These are phyloP conservation scores for Passalora sequoiae DNA, from an alignment of 2,329 filamentous ascomycete genomes.

Conservation along the genomic window DNA sequence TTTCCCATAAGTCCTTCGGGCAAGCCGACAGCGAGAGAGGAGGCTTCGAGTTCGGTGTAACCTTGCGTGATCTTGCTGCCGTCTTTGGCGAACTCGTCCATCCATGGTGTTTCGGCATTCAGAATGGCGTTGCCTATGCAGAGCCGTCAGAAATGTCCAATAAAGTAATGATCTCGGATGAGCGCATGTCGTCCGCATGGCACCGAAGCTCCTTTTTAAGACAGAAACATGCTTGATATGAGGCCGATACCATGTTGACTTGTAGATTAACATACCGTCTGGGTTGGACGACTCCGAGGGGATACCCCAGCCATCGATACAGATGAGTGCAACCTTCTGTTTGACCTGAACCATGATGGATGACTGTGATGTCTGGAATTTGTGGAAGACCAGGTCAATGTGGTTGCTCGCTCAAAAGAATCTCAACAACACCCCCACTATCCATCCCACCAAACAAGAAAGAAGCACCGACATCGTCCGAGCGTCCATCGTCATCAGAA, in stretches of 20 bases:
- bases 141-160: slow-evolving; percentile 33
- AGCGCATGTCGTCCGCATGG: too few relatives aligned
- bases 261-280: slow-evolving; percentile 20
- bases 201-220: too few relatives aligned
- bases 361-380: slow-evolving; percentile 8
- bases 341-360: slow-evolving; percentile 58
- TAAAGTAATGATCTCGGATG: not conserved
- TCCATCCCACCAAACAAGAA: slow-evolving; percentile 7
- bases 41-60: slow-evolving; percentile 90
- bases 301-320: slow-evolving; percentile 98
- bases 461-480: not conserved
- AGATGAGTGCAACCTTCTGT: slow-evolving; percentile 71
- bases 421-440: slow-evolving; percentile 3
- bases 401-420: not conserved
- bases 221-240: too few relatives aligned
- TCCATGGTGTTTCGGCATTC: slow-evolving; percentile 84
- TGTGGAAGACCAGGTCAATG: not conserved
- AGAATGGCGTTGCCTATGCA: slow-evolving; percentile 80
- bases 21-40: slow-evolving; percentile 88
- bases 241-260: too few relatives aligned
- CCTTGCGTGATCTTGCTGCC: slow-evolving; percentile 71
- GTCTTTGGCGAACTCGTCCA: slow-evolving; percentile 72
- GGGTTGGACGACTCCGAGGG: slow-evolving; percentile 73
- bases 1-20: slow-evolving; percentile 98
- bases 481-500: not conserved